Evolutionary conservation across 2,329 filamentous ascomycete species (phyloP), one percentile per base, ranked within the genome.

Genomic region (Cladophialophora chaetospira): DNA sequence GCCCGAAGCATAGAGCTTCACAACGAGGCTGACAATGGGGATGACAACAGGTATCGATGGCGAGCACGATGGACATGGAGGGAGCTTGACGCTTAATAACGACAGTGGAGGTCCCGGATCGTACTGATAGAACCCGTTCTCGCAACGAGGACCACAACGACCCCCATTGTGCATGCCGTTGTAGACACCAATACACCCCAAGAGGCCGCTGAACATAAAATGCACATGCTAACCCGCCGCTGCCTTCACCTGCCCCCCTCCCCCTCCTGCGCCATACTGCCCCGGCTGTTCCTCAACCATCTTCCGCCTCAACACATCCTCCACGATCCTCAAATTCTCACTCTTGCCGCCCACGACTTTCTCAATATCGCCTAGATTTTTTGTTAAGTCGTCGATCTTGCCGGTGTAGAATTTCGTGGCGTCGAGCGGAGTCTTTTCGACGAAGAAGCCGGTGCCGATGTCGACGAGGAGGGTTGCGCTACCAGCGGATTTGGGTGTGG

Each of bases 391-490:
- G 66, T 87, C 84, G 4, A 88, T 80, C 73, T 89, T 90, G 25
- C 75, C 75, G 50, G 82, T 79, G 66, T 89, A 90, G 67, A 90
- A 90, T 54, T 80, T 82, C 53, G 77, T 78, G 1, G 86, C 87
- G 65, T 88, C 84, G 21, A 75, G 72, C 1, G 81, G 79, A 8
- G 76, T 51, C 84, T 99, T 99, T 75, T 97, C 92, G 51, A 97
- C 87, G 69, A 91, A 92, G 72, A 95, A 97, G 0, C 93, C 93
- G 0, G 93, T 97, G 17, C 93, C 93, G 17, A 97, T 85, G 72
- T 97, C 93, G 36, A 97, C 91, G 57, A 97, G 55, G 89, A 83
- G 33, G 44, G 9, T 35, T 44, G 46, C 5, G 49, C 40, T n/a
- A 25, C 1, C 10, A 26, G 21, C 3, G 23, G 17, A 15, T 21